Evolutionary conservation across 768 basidiomycete genomes (phyloP), one percentile per base, ranked within the genome.

Genomic region (Lactarius tabidus): DNA sequence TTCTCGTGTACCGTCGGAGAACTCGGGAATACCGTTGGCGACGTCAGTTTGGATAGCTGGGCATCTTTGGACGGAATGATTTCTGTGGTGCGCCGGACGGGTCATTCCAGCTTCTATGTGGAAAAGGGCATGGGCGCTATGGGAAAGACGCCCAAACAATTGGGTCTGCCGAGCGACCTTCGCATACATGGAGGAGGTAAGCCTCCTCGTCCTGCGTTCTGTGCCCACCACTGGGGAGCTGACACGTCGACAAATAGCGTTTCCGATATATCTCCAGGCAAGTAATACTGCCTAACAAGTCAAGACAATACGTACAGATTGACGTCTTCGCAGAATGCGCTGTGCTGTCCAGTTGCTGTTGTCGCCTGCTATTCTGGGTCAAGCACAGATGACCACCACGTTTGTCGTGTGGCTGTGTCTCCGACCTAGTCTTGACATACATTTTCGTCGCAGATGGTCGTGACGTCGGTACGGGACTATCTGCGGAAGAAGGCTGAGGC

Each of bases 1-100:
- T 93, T 93, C 72, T 80, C 90, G 1, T 93, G 91, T 70, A 91
- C 91, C 1, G 90, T 91, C 39, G 91, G 91, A 12, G 91, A 93
- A 75, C 75, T 91, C 48, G 90, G 90, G 1, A 83, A 84, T 70
- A 73, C 74, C 20, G 79, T 86, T 43, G 86, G 87, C 17, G 91
- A 91, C 75, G 87, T 91, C 67, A 89, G 87, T 69, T 73, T 91
- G 71, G 90, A 93, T 72, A 89, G 88, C 69, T 93, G 91, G 91
- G 75, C 83, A 35, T 84, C 83, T 71, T 71, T 93, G 52, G 89
- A 93, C 75, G 85, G 87, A 48, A 92, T 93, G 88, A 79, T 92
- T 68, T 84, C 83, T 45, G 87, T 91, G 29, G 90, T 91, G 54
- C 84, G 81, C 70, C 81, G 90, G 65, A 93, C 90, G 20, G 90